These are phyloP conservation scores for Auricularia sp. DNA, from an alignment of 768 basidiomycete genomes.

Conservation along the genomic window DNA sequence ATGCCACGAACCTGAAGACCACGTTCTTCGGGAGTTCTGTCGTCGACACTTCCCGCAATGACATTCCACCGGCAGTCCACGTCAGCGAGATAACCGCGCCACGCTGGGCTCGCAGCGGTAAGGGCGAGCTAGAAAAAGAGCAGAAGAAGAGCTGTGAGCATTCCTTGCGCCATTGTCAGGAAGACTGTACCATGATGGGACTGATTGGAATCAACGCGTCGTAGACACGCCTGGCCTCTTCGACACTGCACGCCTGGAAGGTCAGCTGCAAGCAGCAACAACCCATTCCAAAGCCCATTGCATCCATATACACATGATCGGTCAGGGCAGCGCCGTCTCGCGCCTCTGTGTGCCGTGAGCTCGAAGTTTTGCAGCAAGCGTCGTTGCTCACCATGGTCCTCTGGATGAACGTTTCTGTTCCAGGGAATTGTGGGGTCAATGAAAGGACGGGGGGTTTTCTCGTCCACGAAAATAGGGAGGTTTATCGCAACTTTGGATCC, in stretches of 20 bases:
- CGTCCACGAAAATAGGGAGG: constrained; percentile 84
- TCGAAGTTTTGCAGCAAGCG: not conserved
- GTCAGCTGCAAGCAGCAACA: constrained; percentile 96
- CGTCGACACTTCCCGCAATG: constrained; percentile 96
- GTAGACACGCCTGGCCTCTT: constrained; percentile 86
- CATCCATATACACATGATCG: constrained; percentile 95
- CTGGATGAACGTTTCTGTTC: constrained; percentile 71
- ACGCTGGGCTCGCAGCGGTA: constrained; percentile 89
- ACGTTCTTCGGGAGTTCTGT: constrained; percentile 90
- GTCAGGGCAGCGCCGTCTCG: constrained; percentile 77
- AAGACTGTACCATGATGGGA: constrained; percentile 71
- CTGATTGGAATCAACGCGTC: constrained; percentile 93
- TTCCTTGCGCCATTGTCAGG: not conserved
- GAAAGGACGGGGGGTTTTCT: constrained; percentile 79
- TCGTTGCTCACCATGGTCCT: constrained; percentile 59
- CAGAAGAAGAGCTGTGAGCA: not conserved
- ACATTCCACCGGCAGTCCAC: constrained; percentile 99
- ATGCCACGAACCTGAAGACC: constrained; percentile 55
- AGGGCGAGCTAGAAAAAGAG: constrained; percentile 60
- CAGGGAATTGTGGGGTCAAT: constrained; percentile 88
- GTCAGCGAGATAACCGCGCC: constrained; percentile 89
- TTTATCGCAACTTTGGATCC: constrained; percentile 94
- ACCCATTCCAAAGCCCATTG: constrained; percentile 99
- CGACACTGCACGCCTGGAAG: constrained; percentile 91
- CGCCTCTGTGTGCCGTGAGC: constrained; percentile 48